These are phyloP conservation scores for Brettanomyces sp. DNA, from an alignment of 805 yeast genomes.

Conservation along the genomic window DNA sequence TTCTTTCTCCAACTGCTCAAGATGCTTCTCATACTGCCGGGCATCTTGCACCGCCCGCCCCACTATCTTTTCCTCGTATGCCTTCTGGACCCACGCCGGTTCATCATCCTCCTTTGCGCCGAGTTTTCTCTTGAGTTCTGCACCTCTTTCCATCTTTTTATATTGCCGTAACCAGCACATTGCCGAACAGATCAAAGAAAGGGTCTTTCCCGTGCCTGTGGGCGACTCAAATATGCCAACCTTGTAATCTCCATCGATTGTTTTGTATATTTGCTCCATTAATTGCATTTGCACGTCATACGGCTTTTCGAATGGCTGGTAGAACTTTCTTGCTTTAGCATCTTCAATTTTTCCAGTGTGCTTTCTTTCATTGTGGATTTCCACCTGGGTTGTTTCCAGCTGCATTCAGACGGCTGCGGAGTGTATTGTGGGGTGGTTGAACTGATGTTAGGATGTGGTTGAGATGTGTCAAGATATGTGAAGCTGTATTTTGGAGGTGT, in stretches of 20 bases:
- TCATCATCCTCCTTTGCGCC: constrained; percentile 25
- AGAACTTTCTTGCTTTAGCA: constrained; percentile 22
- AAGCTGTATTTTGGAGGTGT: too few species aligned
- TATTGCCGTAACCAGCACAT: constrained; percentile 60
- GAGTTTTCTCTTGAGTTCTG: constrained; percentile 7
- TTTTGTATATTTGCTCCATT: constrained; percentile 66
- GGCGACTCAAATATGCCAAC: constrained; percentile 87
- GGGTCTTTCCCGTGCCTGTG: constrained; percentile 90
- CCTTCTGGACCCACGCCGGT: constrained; percentile 31
- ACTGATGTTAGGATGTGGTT: too few species aligned
- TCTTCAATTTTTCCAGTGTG: background rate
- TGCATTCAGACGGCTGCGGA: too few species aligned
- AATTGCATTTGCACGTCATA: constrained; percentile 69
- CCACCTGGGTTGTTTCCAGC: background rate
- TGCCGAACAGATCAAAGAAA: constrained; percentile 76
- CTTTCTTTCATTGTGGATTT: background rate
- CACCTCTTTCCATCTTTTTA: constrained; percentile 28
- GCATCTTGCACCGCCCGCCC: constrained; percentile 21
- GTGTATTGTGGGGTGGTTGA: too few species aligned
- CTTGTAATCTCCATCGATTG: constrained; percentile 44
- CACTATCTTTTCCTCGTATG: constrained; percentile 25
- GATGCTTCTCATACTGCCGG: constrained; percentile 31
- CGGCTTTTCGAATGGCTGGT: constrained; percentile 71
- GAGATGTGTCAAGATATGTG: background rate
- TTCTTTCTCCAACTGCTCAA: constrained; percentile 26